phyloP scores from a whole-genome alignment of 495 filamentous ascomycete genomes.

The Neurospora sp. region DNA sequence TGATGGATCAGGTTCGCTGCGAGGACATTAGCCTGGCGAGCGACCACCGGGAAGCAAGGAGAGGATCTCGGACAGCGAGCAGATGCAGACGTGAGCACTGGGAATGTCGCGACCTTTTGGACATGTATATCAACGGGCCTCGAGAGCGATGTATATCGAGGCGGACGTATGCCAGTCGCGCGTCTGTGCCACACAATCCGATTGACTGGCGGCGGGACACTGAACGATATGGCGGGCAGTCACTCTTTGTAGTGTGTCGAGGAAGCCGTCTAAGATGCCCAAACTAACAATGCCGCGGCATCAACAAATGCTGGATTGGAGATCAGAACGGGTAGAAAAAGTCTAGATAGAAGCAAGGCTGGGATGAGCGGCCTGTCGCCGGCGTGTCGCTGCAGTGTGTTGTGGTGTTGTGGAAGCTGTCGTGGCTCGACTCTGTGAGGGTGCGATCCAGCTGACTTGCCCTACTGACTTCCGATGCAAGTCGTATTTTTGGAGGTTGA shows the following conservation, averaged over 20 bases:
- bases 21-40: background rate
- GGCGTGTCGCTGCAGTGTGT: background rate
- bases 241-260: background rate
- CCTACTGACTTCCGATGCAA: background rate
- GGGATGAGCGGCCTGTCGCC: background rate
- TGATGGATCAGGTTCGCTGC: background rate
- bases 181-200: background rate
- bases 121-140: background rate
- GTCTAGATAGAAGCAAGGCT: background rate
- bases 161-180: background rate
- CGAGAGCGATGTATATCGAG: background rate
- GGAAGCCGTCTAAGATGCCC: background rate
- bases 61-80: background rate
- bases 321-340: background rate
- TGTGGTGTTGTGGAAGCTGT: background rate
- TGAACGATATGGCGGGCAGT: background rate
- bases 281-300: background rate
- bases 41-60: background rate
- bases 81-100: background rate
- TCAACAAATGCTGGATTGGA: background rate
- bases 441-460: background rate
- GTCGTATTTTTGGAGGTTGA: slow-evolving; percentile 6
- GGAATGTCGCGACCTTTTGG: background rate
- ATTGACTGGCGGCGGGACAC: background rate
- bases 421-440: background rate